Conservation (phyloP, 2,329 filamentous ascomycete genomes). For the Leptographium galeiforme region DNA sequence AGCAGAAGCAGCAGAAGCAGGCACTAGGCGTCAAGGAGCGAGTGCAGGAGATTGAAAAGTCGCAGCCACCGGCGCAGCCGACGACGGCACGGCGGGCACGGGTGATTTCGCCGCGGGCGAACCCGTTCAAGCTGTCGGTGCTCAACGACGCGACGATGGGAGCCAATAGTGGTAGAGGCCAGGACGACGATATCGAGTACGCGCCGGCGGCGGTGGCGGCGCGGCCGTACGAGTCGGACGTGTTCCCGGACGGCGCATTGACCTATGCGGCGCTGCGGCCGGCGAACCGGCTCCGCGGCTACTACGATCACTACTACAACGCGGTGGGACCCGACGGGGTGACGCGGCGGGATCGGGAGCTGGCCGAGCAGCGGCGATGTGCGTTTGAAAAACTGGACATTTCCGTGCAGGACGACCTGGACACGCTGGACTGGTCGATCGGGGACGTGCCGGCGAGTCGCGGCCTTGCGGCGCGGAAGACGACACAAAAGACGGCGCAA, state of each 20-base stretch:
- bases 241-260: conserved; percentile 44
- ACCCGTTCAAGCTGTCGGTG: conserved; percentile 47
- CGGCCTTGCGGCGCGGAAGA: conserved; percentile 16
- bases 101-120: conserved; percentile 37
- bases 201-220: conserved; percentile 61
- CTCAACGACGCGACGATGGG: conserved; percentile 32
- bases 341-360: conserved; percentile 46
- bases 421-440: conserved; percentile 47
- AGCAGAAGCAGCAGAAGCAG: conserved; percentile 25
- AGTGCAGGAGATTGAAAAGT: conserved; percentile 48
- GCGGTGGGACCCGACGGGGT: conserved; percentile 56
- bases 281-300: conserved; percentile 47
- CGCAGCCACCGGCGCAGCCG: conserved; percentile 26
- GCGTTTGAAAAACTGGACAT: conserved; percentile 47
- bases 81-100: conserved; percentile 47
- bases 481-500: neutral
- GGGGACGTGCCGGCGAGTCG: conserved; percentile 38
- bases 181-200: conserved; percentile 78
- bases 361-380: conserved; percentile 37
- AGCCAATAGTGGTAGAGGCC: conserved; percentile 30
- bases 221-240: conserved; percentile 56
- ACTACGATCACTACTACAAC: conserved; percentile 46
- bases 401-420: conserved; percentile 52
- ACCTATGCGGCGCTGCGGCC: conserved; percentile 45
- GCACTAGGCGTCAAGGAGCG: conserved; percentile 40